A percentile compares a stretch with the other conserved stretches of the same genome.
These are phyloP conservation scores for Apiospora koreana DNA, from an alignment of 2,329 filamentous ascomycete genomes.

Conservation along the genomic window DNA sequence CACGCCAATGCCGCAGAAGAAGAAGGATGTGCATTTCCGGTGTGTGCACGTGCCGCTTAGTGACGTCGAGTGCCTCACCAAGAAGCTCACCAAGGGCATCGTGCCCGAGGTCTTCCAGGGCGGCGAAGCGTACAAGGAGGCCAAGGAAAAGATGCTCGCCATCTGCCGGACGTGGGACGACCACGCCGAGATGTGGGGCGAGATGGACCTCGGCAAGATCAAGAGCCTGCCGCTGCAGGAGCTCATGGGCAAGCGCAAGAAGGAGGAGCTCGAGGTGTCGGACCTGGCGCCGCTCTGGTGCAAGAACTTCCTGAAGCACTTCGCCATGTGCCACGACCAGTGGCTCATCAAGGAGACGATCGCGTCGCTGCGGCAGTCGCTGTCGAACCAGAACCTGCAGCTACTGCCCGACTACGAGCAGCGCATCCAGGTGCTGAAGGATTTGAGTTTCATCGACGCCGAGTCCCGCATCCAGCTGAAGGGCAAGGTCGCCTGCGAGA, in stretches of 20 bases:
- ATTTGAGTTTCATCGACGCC: constrained; percentile 89
- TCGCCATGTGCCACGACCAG: constrained; percentile 93
- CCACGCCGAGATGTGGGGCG: constrained; percentile 73
- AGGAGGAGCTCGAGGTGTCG: constrained; percentile 64
- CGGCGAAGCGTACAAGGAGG: constrained; percentile 50
- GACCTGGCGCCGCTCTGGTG: constrained; percentile 69
- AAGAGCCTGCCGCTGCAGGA: constrained; percentile 83
- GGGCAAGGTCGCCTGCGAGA: constrained; percentile 97
- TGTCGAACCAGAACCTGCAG: constrained; percentile 96
- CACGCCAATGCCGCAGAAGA: constrained; percentile 65
- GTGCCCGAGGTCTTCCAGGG: constrained; percentile 59
- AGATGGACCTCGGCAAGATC: constrained; percentile 79
- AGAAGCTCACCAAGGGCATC: constrained; percentile 61
- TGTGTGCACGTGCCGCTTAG: constrained; percentile 69
- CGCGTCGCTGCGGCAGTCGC: constrained; percentile 77
- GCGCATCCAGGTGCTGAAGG: constrained; percentile 86
- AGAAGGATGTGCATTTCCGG: constrained; percentile 68
- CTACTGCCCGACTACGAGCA: constrained; percentile 96
- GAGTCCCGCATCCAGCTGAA: constrained; percentile 89
- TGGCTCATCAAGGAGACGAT: constrained; percentile 97
- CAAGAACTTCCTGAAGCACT: constrained; percentile 84
- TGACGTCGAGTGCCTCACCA: constrained; percentile 84
- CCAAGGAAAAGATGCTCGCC: constrained; percentile 67
- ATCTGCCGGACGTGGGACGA: constrained; percentile 73
- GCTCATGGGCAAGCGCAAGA: constrained; percentile 69